Evolutionary conservation across 257 asterid genomes (phyloP).

Genomic region (Primulina tabacum): DNA sequence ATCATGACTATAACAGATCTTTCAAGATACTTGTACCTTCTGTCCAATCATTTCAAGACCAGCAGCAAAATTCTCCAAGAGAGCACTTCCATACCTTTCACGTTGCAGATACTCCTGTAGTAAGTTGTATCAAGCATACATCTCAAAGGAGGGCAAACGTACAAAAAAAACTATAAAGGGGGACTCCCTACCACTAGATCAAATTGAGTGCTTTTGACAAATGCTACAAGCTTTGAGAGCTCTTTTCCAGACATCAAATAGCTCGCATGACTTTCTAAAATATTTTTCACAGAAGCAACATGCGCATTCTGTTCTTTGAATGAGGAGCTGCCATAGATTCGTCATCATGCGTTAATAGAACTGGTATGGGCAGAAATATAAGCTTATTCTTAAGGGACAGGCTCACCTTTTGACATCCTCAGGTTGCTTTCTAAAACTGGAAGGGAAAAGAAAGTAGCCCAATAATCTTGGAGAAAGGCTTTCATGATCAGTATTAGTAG

Average conservation of each 20-base stretch:
- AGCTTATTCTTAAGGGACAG: slow-evolving; percentile 16
- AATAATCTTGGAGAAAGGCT: slow-evolving; percentile 80
- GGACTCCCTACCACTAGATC: slow-evolving; percentile 71
- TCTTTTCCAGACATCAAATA: slow-evolving; percentile 97
- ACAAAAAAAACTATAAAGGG: slow-evolving; percentile 19
- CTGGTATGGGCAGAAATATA: slow-evolving; percentile 10
- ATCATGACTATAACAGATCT: slow-evolving; percentile 14
- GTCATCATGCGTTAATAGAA: slow-evolving; percentile 19
- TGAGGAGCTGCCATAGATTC: slow-evolving; percentile 49
- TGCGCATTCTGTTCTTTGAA: slow-evolving; percentile 89
- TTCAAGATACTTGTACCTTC: slow-evolving; percentile 53
- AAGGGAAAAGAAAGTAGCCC: slow-evolving; percentile 84
- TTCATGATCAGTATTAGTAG: slow-evolving; percentile 60
- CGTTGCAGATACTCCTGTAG: slow-evolving; percentile 94
- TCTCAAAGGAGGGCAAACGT: slow-evolving; percentile 7
- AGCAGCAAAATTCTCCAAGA: slow-evolving; percentile 85
- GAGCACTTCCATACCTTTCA: slow-evolving; percentile 92
- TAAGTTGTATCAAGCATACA: slow-evolving; percentile 26
- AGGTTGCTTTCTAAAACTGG: slow-evolving; percentile 74
- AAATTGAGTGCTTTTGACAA: slow-evolving; percentile 99
- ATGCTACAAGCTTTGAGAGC: slow-evolving; percentile 95
- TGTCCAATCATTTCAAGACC: slow-evolving; percentile 94
- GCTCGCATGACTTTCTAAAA: slow-evolving; percentile 96
- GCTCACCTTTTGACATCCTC: slow-evolving; percentile 67
- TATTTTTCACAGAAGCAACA: slow-evolving; percentile 89